Base-by-base conservation (phyloP, 768 basidiomycete genomes). In the Hortiboletus flavorubellus region DNA sequence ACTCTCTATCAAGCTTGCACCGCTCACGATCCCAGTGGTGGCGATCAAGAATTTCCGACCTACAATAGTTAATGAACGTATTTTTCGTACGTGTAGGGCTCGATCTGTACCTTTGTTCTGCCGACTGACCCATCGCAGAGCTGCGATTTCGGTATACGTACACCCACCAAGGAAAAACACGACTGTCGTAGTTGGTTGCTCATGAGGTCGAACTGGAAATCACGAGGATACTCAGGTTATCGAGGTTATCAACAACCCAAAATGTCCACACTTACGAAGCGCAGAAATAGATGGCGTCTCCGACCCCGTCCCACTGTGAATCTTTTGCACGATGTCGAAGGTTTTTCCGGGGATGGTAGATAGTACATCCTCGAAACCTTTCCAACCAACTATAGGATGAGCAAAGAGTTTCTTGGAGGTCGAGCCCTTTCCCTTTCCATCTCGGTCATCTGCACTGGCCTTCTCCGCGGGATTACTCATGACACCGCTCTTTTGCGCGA, bases 101-200 rank as follows among this genome's bases (percentile, higher is more conserved):
- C 14, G n/a, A 4, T 49, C 30, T 72, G 29, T 64, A 84, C 93
- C 95, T 79, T 80, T 82, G 61, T 87, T 88, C 69, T 93, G 93
- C 62, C 86, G 82, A 53, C 85, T 81, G 65, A 96, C 87, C 93
- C 93, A 97, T 68, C 97, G 80, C 61, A 99, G 69, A 7, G 96
- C 96, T 37, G 97, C 87, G 55, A 98, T 93, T 75, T 98, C 97
- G 9, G 96, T 96, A 64, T 91, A 97, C 12, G 97, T 99, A 69
- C 94, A 94, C 5, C 96, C 97, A 29, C 97, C 97, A 33, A 98
- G 73, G 82, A 98, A 98, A 74, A 98, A 97, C 10, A 99, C 90
- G 16, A 96, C 82, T 3, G 93, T 96, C 6, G 88, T 96, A 8
- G 85, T 89, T 3, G 81, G 74, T 63, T 81, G 80, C 57, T 87